These are phyloP conservation scores for Boletellus emodensis DNA, from an alignment of 768 basidiomycete genomes.

Conservation along the genomic window DNA sequence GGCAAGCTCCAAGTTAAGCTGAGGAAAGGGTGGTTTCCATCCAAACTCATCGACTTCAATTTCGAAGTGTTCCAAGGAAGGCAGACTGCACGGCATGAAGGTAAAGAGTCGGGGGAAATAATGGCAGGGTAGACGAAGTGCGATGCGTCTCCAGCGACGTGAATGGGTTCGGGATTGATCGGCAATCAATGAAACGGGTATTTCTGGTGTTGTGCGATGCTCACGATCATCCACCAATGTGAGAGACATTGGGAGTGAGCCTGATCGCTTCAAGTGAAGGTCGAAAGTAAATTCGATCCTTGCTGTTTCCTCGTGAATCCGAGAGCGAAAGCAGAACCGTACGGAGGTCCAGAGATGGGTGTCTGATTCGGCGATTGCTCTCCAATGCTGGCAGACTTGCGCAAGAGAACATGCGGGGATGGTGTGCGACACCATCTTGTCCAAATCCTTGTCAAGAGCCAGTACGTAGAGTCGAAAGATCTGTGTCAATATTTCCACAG, in stretches of 20 bases:
- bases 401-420: conserved; percentile 2
- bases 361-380: conserved; percentile 3
- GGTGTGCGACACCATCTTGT: too few relatives aligned
- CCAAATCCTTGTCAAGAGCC: background rate
- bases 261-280: conserved; percentile 10
- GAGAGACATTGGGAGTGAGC: conserved; percentile 11
- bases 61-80: conserved; percentile 8
- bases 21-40: background rate
- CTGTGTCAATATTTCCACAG: conserved; percentile 34
- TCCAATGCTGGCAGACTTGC: conserved; percentile 22
- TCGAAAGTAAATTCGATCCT: conserved; percentile 2
- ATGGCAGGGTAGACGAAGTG: background rate
- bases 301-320: background rate
- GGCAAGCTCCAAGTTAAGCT: conserved; percentile 7
- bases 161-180: conserved; percentile 12
- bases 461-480: conserved; percentile 12
- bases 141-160: background rate
- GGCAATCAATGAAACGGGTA: conserved; percentile 8
- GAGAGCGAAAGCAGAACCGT: conserved; percentile 7
- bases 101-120: conserved; percentile 12
- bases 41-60: conserved; percentile 2
- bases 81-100: conserved; percentile 12
- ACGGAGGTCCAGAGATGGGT: conserved; percentile 22
- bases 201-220: background rate
- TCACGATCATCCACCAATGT: conserved; percentile 16